These are phyloP conservation scores for Entomortierella parvispora DNA, from an alignment of 192 early-diverging fungal genomes.

Conservation along the genomic window DNA sequence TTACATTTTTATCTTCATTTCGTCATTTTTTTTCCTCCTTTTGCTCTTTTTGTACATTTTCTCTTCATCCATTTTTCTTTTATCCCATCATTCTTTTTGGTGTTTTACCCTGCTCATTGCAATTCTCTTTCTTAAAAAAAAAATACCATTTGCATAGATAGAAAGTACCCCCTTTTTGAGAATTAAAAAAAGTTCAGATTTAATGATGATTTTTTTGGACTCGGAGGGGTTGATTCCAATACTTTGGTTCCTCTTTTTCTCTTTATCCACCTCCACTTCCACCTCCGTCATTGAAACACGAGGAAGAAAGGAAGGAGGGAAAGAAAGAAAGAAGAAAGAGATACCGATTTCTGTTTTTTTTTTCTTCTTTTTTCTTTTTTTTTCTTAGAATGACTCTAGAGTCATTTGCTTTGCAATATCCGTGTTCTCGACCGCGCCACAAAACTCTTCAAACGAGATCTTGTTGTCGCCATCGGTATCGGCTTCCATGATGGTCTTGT, in stretches of 20 bases:
- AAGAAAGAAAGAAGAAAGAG: too few relatives aligned
- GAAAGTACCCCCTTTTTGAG: background rate
- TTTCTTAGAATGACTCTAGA: constrained; percentile 62
- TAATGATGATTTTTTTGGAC: too few relatives aligned
- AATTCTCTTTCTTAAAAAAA: background rate
- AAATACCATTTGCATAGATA: background rate
- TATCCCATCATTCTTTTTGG: background rate
- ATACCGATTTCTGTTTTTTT: background rate
- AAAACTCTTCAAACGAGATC: constrained; percentile 97
- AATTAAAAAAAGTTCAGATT: background rate
- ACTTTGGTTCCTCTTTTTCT: too few relatives aligned
- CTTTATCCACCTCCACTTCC: too few relatives aligned
- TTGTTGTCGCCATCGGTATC: constrained; percentile 95
- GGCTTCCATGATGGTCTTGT: constrained; percentile 99
- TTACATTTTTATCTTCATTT: constrained; percentile 10
- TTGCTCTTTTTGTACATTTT: background rate
- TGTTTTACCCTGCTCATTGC: background rate
- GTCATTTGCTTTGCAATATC: constrained; percentile 97
- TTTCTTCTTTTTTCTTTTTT: background rate
- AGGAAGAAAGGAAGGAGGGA: too few relatives aligned
- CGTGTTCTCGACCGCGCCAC: constrained; percentile 92
- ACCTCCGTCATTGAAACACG: too few relatives aligned
- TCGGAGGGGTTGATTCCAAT: too few relatives aligned
- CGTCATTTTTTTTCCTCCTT: background rate
- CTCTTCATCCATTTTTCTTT: background rate